Evolutionary conservation across 495 filamentous ascomycete genomes (phyloP).

Genomic region (Aspergillus heteromorphus): DNA sequence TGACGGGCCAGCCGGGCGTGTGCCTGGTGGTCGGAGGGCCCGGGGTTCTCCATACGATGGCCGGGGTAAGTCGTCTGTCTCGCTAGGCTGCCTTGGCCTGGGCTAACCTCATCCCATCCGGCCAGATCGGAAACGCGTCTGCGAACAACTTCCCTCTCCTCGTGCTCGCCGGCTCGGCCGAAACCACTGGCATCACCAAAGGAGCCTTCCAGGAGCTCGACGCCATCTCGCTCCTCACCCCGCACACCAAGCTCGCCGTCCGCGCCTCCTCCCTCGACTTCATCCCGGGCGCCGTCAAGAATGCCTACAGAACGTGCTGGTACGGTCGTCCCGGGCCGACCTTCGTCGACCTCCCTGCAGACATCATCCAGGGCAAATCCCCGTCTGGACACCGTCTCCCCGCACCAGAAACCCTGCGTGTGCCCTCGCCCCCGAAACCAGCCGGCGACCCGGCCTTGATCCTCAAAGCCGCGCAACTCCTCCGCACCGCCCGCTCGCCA

Average conservation of each 20-base stretch:
- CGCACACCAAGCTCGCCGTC: slow-evolving; percentile 54
- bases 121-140: slow-evolving; percentile 49
- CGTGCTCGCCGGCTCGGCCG: slow-evolving; percentile 53
- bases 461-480: slow-evolving; percentile 38
- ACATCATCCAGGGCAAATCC: slow-evolving; percentile 48
- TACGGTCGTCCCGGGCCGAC: slow-evolving; percentile 54
- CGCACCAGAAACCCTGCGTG: slow-evolving; percentile 11
- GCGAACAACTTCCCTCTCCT: slow-evolving; percentile 57
- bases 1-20: slow-evolving; percentile 57
- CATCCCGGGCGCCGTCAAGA: slow-evolving; percentile 46
- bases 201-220: slow-evolving; percentile 62
- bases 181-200: slow-evolving; percentile 48
- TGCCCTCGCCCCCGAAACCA: slow-evolving; percentile 38
- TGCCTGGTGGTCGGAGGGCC: slow-evolving; percentile 63
- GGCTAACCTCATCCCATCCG: neutral
- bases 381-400: slow-evolving; percentile 13
- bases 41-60: slow-evolving; percentile 57
- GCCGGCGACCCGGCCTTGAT: slow-evolving; percentile 40
- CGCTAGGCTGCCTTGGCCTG: neutral
- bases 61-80: slow-evolving; percentile 39
- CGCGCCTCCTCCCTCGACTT: slow-evolving; percentile 45
- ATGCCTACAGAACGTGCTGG: slow-evolving; percentile 52
- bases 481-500: slow-evolving; percentile 48
- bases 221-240: slow-evolving; percentile 50
- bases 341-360: slow-evolving; percentile 59